phyloP scores from a whole-genome alignment of 2,329 filamentous ascomycete genomes.

The Fusarium camptoceras region DNA sequence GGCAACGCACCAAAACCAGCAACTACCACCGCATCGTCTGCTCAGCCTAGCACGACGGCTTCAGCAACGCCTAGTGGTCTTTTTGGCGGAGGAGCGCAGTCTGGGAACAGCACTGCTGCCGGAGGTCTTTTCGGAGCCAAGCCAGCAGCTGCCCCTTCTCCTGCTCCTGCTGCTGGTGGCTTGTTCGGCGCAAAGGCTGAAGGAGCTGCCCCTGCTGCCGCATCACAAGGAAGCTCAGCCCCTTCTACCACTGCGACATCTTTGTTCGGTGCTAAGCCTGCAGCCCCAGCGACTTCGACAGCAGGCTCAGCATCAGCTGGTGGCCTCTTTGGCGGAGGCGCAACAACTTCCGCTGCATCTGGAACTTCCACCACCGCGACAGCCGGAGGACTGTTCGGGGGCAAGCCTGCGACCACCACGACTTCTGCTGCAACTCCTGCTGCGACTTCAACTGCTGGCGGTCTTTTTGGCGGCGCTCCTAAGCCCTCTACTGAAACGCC shows the following conservation, averaged over 20 bases:
- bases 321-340: slow-evolving; percentile 51
- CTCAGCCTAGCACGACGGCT: slow-evolving; percentile 36
- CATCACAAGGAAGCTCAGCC: slow-evolving; percentile 35
- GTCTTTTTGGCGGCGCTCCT: slow-evolving; percentile 43
- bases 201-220: slow-evolving; percentile 36
- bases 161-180: slow-evolving; percentile 41
- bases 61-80: slow-evolving; percentile 44
- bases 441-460: slow-evolving; percentile 42
- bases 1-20: slow-evolving; percentile 45
- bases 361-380: slow-evolving; percentile 47
- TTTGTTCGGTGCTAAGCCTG: slow-evolving; percentile 58
- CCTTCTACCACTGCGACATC: slow-evolving; percentile 41
- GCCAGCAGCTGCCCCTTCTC: slow-evolving; percentile 42
- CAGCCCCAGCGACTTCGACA: slow-evolving; percentile 49
- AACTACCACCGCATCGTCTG: slow-evolving; percentile 33
- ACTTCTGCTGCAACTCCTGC: slow-evolving; percentile 47
- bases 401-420: slow-evolving; percentile 47
- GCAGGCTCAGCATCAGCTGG: slow-evolving; percentile 52
- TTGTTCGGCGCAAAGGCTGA: slow-evolving; percentile 44
- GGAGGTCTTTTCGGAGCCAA: slow-evolving; percentile 52
- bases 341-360: slow-evolving; percentile 47
- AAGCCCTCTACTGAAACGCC: slow-evolving; percentile 39
- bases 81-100: slow-evolving; percentile 51
- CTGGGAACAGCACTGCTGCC: slow-evolving; percentile 47
- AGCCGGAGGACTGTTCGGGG: slow-evolving; percentile 50